phyloP scores from a whole-genome alignment of 163 green algal genomes.

The Chloromonas sp. region DNA sequence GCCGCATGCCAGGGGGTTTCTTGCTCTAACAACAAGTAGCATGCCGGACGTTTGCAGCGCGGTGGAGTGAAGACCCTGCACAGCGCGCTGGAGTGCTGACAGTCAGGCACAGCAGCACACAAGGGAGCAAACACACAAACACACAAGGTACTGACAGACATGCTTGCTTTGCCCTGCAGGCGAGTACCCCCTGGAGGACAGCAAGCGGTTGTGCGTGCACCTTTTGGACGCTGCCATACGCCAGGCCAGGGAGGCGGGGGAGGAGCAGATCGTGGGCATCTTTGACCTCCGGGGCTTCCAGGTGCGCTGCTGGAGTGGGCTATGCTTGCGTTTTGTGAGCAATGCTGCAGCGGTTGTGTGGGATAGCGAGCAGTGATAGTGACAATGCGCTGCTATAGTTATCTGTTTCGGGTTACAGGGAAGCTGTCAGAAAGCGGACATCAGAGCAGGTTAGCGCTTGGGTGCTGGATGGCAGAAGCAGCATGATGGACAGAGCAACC shows the following conservation, averaged over 20 bases:
- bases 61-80: too few relatives aligned
- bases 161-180: slow-evolving; percentile 15
- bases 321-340: too few relatives aligned
- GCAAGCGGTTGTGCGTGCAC: slow-evolving; percentile 58
- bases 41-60: too few relatives aligned
- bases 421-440: too few relatives aligned
- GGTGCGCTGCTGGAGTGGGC: neutral
- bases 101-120: neutral
- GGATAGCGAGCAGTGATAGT: neutral
- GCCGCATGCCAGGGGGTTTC: too few relatives aligned
- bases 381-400: too few relatives aligned
- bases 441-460: too few relatives aligned
- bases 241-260: slow-evolving; percentile 10
- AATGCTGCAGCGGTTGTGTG: neutral
- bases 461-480: too few relatives aligned
- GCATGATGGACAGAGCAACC: too few relatives aligned
- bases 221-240: slow-evolving; percentile 56
- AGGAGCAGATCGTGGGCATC: slow-evolving; percentile 70
- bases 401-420: too few relatives aligned
- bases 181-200: slow-evolving; percentile 42
- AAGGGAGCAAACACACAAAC: too few relatives aligned
- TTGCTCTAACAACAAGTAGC: too few relatives aligned
- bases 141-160: neutral
- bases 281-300: slow-evolving; percentile 70
- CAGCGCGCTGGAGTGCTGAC: neutral